A percentile compares a stretch with the other conserved stretches of the same genome.
Conservation (phyloP, 2,329 filamentous ascomycete species). For the Apiospora koreana region DNA sequence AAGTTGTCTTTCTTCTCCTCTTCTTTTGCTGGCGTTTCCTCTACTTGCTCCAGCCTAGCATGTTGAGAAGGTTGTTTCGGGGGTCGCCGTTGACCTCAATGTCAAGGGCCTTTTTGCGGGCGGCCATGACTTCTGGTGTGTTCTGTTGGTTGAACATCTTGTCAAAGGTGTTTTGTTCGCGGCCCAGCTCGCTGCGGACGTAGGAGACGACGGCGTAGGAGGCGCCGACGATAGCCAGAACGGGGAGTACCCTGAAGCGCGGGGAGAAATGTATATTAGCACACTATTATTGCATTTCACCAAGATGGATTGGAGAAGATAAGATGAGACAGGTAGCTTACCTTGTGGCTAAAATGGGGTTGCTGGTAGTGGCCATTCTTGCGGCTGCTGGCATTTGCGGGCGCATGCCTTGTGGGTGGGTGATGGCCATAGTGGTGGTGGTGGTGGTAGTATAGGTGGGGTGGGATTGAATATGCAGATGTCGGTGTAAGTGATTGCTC, state of each 20-base stretch:
- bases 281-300: not conserved
- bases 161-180: constrained; percentile 24
- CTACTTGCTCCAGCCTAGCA: constrained; percentile 31
- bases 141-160: constrained; percentile 33
- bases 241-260: constrained; percentile 20
- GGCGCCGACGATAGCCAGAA: constrained; percentile 20
- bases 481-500: constrained; percentile 10
- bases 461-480: not conserved
- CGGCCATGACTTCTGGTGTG: constrained; percentile 31
- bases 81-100: constrained; percentile 32
- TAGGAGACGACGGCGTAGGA: constrained; percentile 25
- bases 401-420: constrained; percentile 22
- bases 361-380: constrained; percentile 19
- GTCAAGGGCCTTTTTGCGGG: constrained; percentile 23
- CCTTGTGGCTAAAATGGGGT: constrained; percentile 18
- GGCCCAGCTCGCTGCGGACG: constrained; percentile 24
- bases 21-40: not conserved
- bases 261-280: constrained; percentile 17
- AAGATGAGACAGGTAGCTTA: not conserved
- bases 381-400: constrained; percentile 26
- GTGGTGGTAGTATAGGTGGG: not conserved
- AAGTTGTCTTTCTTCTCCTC: too few species aligned
- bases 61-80: constrained; percentile 31
- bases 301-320: not conserved
- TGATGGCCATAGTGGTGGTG: constrained; percentile 17